These are phyloP conservation scores for Trichosporon faecale DNA, from an alignment of 1,284 basidiomycete genomes.

Conservation along the genomic window DNA sequence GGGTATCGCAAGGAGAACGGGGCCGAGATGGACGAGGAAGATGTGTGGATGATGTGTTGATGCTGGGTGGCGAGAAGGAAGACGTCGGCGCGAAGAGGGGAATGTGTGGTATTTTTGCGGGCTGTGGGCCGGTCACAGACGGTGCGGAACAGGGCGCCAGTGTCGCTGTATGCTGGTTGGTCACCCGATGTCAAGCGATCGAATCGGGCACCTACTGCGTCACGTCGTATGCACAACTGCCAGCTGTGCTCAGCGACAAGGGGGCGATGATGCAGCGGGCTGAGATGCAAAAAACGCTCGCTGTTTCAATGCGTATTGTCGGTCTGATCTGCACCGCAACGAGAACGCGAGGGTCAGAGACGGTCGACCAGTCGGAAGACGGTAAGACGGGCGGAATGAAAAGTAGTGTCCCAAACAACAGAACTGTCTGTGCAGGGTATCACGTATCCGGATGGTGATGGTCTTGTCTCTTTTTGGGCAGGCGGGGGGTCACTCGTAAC, in stretches of 20 bases:
- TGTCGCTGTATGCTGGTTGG: constrained; percentile 1
- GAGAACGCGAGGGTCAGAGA: background rate
- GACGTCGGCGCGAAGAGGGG: constrained; percentile 3
- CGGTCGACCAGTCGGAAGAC: background rate
- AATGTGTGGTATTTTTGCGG: constrained; percentile 8
- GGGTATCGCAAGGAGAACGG: constrained; percentile 1
- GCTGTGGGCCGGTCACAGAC: constrained; percentile 4
- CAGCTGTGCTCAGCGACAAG: background rate
- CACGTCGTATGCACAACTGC: background rate
- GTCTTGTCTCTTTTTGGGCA: background rate
- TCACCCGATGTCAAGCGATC: background rate
- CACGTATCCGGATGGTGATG: background rate
- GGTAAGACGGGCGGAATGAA: background rate
- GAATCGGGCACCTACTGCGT: background rate
- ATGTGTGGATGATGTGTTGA: background rate
- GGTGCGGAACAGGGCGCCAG: background rate
- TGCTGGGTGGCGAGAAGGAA: constrained; percentile 7
- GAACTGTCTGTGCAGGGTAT: constrained; percentile 3
- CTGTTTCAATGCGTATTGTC: background rate
- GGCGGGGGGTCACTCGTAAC: background rate
- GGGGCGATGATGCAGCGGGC: background rate
- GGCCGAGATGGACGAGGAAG: background rate
- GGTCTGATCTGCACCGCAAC: constrained; percentile 6
- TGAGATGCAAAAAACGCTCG: background rate
- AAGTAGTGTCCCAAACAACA: background rate